Conservation (phyloP, 1,284 basidiomycete genomes). For the Coniferiporia sulphurascens region DNA sequence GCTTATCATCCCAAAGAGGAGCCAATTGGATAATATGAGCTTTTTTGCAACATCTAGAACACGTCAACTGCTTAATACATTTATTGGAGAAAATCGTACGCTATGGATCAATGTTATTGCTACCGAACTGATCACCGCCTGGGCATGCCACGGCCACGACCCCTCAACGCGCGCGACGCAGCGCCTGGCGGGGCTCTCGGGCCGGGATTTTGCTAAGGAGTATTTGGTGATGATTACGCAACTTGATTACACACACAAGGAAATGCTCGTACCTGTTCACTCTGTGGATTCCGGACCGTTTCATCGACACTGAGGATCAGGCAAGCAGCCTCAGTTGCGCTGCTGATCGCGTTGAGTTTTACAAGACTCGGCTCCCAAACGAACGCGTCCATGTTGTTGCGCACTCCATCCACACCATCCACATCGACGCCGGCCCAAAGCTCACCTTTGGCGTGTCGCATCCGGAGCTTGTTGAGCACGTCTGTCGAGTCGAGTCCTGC, state of each 20-base stretch:
- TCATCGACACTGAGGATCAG: slow-evolving; percentile 94
- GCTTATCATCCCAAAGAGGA: not conserved
- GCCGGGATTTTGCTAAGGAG: slow-evolving; percentile 59
- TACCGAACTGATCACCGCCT: slow-evolving; percentile 42
- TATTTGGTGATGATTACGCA: slow-evolving; percentile 2
- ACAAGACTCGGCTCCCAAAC: slow-evolving; percentile 98
- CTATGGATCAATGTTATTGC: slow-evolving; percentile 1
- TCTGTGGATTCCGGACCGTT: slow-evolving; percentile 90
- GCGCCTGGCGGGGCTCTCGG: slow-evolving; percentile 82
- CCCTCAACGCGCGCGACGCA: slow-evolving; percentile 78
- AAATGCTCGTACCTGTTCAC: slow-evolving; percentile 64
- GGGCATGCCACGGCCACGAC: slow-evolving; percentile 74
- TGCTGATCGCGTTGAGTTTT: slow-evolving; percentile 93
- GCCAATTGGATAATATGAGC: not conserved
- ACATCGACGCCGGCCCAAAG: slow-evolving; percentile 96
- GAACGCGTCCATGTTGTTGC: slow-evolving; percentile 95
- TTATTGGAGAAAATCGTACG: slow-evolving; percentile 7
- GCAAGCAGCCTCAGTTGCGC: slow-evolving; percentile 94
- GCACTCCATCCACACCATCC: slow-evolving; percentile 82
- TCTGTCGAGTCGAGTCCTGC: slow-evolving; percentile 98
- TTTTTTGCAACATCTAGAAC: not conserved
- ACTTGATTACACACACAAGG: slow-evolving; percentile 2
- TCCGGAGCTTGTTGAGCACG: slow-evolving; percentile 94
- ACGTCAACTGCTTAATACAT: slow-evolving; percentile 8
- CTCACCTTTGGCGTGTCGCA: slow-evolving; percentile 88